Evolutionary conservation across 495 filamentous ascomycete genomes (phyloP), one percentile per base, ranked within the genome.

Genomic region (Penicillium nucicola): DNA sequence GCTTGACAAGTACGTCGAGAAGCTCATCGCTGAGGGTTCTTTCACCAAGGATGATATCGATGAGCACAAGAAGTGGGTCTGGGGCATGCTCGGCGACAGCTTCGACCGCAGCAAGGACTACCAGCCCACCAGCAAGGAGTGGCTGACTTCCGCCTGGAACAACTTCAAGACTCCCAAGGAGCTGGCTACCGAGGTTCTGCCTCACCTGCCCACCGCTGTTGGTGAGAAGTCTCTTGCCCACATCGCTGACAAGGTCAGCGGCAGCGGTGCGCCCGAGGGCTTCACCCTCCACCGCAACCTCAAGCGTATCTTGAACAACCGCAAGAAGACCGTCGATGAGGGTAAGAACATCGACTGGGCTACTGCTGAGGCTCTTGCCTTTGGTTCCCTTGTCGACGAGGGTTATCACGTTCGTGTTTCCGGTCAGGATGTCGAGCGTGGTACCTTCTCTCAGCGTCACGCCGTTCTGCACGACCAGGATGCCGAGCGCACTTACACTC

Each of bases 51-150:
- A 92, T 59, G 93, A 98, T 62, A 89, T 98, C 50, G 92, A 98
- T 52, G 93, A 98, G 78, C 93, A 98, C 80, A 95, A 93, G 77
- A 88, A 95, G 71, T 98, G 93, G 93, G 95, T 97, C 42, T 98
- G 95, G 93, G 89, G 89, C 55, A 97, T 97, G 92, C 76, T 98
- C 37, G 90, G 92, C 62, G 91, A 96, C 66, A 96, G 90, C 76
- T 98, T 97, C 70, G 80, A 90, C 55, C 88, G 92, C 66, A 95
- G 90, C 73, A 97, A 90, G 74, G 92, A 98, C 64, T 98, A 98
- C 69, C 88, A 95, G 73, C 90, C 93, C 17, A 92, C 87, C 34
- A 84, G 92, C 49, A 96, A 96, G 73, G 93, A 98, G 71, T 98
- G 93, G 93, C 83, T 96, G 55, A 96, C 93, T 5, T 95, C 90